A percentile compares a stretch with the other conserved stretches of the same genome.
phyloP scores from a whole-genome alignment of 176 grass and related monocot genomes.

The Hordeum marinum region DNA sequence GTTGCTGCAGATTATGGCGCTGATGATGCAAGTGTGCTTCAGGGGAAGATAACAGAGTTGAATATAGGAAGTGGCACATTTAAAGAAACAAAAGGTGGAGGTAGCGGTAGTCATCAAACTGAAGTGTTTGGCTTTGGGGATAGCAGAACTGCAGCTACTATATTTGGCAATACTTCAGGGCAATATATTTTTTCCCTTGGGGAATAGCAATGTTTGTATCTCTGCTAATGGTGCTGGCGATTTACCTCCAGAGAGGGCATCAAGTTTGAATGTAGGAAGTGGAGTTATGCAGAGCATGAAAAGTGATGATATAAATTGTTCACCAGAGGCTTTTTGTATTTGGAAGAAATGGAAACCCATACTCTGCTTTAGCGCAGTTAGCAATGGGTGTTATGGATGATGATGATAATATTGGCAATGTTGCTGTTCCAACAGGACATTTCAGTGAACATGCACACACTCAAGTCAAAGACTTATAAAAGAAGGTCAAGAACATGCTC shows the following conservation, averaged over 20 bases:
- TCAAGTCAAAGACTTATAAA: too few species aligned
- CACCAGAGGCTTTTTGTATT: too few species aligned
- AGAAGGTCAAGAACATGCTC: too few species aligned
- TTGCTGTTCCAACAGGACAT: too few species aligned
- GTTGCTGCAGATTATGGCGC: neutral
- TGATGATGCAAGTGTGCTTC: slow-evolving; percentile 19
- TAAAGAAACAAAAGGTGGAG: slow-evolving; percentile 31
- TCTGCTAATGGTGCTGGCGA: neutral
- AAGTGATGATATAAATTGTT: too few species aligned
- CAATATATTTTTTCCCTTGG: slow-evolving; percentile 5
- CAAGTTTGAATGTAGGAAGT: too few species aligned
- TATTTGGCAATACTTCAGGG: slow-evolving; percentile 28
- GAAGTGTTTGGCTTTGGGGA: slow-evolving; percentile 39
- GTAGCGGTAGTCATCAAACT: slow-evolving; percentile 3
- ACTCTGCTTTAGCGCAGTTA: slow-evolving; percentile 1
- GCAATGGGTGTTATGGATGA: slow-evolving; percentile 1
- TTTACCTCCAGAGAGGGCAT: neutral
- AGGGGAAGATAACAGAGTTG: slow-evolving; percentile 42
- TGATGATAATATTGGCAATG: slow-evolving; percentile 12
- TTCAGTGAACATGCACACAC: too few species aligned
- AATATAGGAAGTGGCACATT: slow-evolving; percentile 41
- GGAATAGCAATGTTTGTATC: slow-evolving; percentile 7
- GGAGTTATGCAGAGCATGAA: too few species aligned
- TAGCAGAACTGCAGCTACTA: neutral
- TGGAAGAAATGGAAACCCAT: too few species aligned